These are phyloP conservation scores for Coprinopsis sp. DNA, from an alignment of 768 basidiomycete species.

Conservation along the genomic window DNA sequence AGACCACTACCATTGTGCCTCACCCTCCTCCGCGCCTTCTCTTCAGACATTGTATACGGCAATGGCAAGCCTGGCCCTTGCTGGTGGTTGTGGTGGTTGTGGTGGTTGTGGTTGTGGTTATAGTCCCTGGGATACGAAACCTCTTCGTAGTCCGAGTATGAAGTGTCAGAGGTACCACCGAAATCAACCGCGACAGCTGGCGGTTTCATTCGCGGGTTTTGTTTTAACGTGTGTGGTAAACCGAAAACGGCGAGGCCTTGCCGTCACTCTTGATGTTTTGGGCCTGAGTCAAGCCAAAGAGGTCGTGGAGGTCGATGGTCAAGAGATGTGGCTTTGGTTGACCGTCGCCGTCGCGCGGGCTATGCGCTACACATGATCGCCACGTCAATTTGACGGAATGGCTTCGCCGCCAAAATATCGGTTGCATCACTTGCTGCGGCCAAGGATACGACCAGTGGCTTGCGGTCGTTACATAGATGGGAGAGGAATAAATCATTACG, in stretches of 20 bases:
- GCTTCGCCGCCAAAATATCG: neutral
- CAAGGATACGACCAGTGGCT: neutral
- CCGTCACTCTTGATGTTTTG: conserved; percentile 11
- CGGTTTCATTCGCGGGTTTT: conserved; percentile 49
- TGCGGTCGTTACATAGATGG: neutral
- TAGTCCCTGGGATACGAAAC: conserved; percentile 49
- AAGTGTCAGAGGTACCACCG: conserved; percentile 50
- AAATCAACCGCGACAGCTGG: conserved; percentile 68
- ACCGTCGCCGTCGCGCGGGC: conserved; percentile 7
- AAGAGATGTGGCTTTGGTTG: conserved; percentile 5
- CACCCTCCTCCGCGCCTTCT: conserved; percentile 58
- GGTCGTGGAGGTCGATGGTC: conserved; percentile 4
- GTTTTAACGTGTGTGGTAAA: neutral
- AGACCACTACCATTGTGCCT: conserved; percentile 26
- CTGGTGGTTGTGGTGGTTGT: conserved; percentile 12
- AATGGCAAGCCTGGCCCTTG: conserved; percentile 45
- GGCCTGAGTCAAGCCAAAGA: too few relatives aligned
- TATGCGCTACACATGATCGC: conserved; percentile 24
- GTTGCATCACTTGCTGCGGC: neutral
- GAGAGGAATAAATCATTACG: conserved; percentile 6
- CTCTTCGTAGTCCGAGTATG: conserved; percentile 70
- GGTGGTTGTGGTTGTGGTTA: conserved; percentile 13
- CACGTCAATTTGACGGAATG: conserved; percentile 24
- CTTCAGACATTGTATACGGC: conserved; percentile 50
- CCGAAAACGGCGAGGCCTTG: too few relatives aligned